phyloP scores from a whole-genome alignment of 2,329 filamentous ascomycete species.

The Xylariaceae sp. region DNA sequence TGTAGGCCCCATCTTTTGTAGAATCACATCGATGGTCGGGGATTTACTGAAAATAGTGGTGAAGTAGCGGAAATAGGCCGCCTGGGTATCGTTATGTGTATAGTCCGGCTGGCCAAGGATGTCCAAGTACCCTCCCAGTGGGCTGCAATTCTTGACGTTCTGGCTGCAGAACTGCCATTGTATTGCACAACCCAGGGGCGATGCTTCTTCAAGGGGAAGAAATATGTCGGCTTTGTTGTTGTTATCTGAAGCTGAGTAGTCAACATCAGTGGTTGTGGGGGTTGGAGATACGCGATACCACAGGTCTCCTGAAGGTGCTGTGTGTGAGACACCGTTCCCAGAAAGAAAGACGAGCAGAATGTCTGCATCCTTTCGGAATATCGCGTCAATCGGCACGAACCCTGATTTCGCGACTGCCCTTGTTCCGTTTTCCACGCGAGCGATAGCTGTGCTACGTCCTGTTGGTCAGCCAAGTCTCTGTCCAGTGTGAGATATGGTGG shows the following conservation, averaged over 20 bases:
- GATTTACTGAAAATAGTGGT: not conserved
- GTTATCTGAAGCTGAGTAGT: not conserved
- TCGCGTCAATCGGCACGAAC: not conserved
- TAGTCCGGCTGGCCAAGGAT: too few species aligned
- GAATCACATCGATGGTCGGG: not conserved
- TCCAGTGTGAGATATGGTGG: too few species aligned
- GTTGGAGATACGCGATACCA: constrained; percentile 3
- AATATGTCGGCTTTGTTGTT: not conserved
- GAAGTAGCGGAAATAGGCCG: not conserved
- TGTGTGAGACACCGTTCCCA: constrained; percentile 4
- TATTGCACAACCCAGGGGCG: constrained; percentile 1
- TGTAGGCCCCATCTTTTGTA: not conserved
- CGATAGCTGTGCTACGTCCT: not conserved
- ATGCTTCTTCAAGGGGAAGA: constrained; percentile 1
- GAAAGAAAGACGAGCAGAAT: constrained; percentile 1
- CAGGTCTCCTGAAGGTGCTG: not conserved
- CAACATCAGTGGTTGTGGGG: not conserved
- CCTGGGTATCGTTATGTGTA: not conserved
- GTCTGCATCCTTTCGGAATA: constrained; percentile 3
- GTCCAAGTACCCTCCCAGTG: constrained; percentile 1
- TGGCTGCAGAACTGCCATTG: constrained; percentile 14
- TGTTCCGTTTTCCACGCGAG: not conserved
- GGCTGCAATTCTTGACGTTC: constrained; percentile 1
- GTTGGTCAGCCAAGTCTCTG: not conserved
- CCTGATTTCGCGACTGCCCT: not conserved